These are phyloP conservation scores for Psilocybe azurescens DNA, from an alignment of 768 basidiomycete species.

Conservation along the genomic window DNA sequence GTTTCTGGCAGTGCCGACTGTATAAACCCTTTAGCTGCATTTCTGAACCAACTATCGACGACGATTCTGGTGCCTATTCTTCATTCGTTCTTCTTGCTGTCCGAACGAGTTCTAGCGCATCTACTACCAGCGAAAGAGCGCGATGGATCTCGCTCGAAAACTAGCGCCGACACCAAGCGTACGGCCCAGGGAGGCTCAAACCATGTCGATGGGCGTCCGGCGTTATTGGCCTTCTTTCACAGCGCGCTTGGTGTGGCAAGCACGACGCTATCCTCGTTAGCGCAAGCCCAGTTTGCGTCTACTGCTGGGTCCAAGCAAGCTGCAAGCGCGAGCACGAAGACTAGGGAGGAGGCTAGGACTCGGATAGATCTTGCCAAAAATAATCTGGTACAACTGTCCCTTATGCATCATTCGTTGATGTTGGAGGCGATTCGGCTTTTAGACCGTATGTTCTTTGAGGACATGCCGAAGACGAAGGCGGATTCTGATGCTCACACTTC, in stretches of 20 bases:
- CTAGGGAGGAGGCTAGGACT: background rate
- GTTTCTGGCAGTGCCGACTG: background rate
- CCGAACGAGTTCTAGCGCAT: slow-evolving; percentile 19
- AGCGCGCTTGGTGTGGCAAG: slow-evolving; percentile 2
- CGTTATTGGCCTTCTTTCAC: slow-evolving; percentile 22
- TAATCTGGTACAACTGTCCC: slow-evolving; percentile 5
- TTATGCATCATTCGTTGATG: slow-evolving; percentile 35
- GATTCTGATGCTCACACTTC: background rate
- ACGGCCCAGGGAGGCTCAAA: background rate
- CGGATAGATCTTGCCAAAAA: background rate
- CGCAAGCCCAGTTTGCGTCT: background rate
- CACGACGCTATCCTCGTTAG: slow-evolving; percentile 1
- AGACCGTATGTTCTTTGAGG: slow-evolving; percentile 29
- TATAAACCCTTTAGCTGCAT: background rate
- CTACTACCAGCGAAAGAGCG: slow-evolving; percentile 3
- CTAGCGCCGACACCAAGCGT: background rate
- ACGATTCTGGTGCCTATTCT: slow-evolving; percentile 24
- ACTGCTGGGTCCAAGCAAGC: background rate
- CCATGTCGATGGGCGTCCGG: slow-evolving; percentile 20
- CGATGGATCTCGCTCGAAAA: slow-evolving; percentile 7
- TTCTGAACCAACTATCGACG: slow-evolving; percentile 9
- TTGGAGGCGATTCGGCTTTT: slow-evolving; percentile 46
- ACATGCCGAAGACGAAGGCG: background rate
- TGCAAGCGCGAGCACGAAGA: background rate
- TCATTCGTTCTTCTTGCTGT: slow-evolving; percentile 32